These are phyloP conservation scores for Penicillium roqueforti DNA, from an alignment of 495 filamentous ascomycete genomes.

Conservation along the genomic window DNA sequence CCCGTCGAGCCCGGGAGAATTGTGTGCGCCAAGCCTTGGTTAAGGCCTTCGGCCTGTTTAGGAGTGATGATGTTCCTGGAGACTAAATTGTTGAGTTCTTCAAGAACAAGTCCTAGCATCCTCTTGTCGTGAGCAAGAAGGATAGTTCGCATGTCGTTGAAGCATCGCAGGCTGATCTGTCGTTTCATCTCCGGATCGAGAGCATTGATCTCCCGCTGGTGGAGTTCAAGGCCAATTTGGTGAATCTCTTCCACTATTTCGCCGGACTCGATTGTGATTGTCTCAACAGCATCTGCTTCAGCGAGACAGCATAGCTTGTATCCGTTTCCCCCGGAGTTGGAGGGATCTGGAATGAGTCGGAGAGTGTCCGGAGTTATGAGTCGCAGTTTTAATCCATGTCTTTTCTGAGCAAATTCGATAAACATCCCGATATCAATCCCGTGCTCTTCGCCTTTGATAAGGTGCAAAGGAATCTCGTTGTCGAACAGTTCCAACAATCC, in stretches of 20 bases:
- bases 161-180: slow-evolving; percentile 17
- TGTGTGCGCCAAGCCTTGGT: slow-evolving; percentile 11
- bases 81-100: slow-evolving; percentile 30
- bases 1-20: slow-evolving; percentile 11
- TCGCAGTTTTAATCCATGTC: slow-evolving; percentile 12
- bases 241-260: slow-evolving; percentile 33
- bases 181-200: slow-evolving; percentile 27
- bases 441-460: slow-evolving; percentile 33
- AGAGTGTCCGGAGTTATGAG: slow-evolving; percentile 20
- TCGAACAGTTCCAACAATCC: slow-evolving; percentile 24
- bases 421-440: slow-evolving; percentile 35
- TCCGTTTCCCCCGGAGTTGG: background rate
- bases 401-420: slow-evolving; percentile 12
- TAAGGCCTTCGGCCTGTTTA: slow-evolving; percentile 24
- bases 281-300: background rate
- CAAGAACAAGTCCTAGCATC: slow-evolving; percentile 32
- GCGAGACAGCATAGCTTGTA: slow-evolving; percentile 27
- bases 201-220: slow-evolving; percentile 36
- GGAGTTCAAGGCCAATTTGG: slow-evolving; percentile 41
- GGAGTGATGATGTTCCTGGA: slow-evolving; percentile 16
- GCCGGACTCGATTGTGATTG: slow-evolving; percentile 2
- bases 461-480: slow-evolving; percentile 26
- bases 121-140: slow-evolving; percentile 39
- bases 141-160: slow-evolving; percentile 37
- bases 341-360: slow-evolving; percentile 13